Conservation (phyloP, 2,329 filamentous ascomycete species). For the Xylariaceae sp. region DNA sequence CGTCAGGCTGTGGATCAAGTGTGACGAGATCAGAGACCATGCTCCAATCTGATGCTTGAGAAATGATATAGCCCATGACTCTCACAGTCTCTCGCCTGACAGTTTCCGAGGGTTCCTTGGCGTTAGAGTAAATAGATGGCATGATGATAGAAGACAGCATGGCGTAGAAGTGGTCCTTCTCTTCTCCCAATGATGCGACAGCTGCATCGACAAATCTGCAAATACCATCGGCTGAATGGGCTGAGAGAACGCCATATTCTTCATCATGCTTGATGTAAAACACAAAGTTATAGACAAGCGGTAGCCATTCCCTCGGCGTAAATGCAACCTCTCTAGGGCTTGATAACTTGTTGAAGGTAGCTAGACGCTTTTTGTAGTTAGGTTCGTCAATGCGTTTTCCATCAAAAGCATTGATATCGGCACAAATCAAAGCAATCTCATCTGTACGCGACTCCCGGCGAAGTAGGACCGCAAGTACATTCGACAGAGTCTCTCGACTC, state of each 20-base stretch:
- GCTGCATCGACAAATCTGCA: conserved; percentile 72
- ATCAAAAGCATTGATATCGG: conserved; percentile 77
- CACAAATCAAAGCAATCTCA: conserved; percentile 67
- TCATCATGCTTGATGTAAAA: conserved; percentile 84
- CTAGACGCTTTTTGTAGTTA: conserved; percentile 79
- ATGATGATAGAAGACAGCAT: conserved; percentile 66
- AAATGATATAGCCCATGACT: conserved; percentile 75
- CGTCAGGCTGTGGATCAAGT: conserved; percentile 60
- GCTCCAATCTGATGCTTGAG: conserved; percentile 65
- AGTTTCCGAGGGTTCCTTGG: conserved; percentile 76
- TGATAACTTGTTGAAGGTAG: conserved; percentile 72
- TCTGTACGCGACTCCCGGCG: conserved; percentile 58
- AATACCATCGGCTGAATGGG: conserved; percentile 77
- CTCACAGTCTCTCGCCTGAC: conserved; percentile 80
- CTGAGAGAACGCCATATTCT: conserved; percentile 77
- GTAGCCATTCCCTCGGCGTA: conserved; percentile 75
- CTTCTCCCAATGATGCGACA: conserved; percentile 40
- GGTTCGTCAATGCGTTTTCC: conserved; percentile 74
- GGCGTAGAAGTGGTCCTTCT: conserved; percentile 49
- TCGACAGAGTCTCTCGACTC: conserved; percentile 71
- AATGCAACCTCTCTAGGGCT: conserved; percentile 58
- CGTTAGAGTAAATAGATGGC: conserved; percentile 72
- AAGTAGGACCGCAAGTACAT: conserved; percentile 70
- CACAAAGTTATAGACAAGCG: conserved; percentile 83
- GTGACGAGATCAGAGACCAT: conserved; percentile 71